Evolutionary conservation across 2,329 filamentous ascomycete genomes (phyloP), one percentile per base, ranked within the genome.

Genomic region (Fusarium decemcellulare): DNA sequence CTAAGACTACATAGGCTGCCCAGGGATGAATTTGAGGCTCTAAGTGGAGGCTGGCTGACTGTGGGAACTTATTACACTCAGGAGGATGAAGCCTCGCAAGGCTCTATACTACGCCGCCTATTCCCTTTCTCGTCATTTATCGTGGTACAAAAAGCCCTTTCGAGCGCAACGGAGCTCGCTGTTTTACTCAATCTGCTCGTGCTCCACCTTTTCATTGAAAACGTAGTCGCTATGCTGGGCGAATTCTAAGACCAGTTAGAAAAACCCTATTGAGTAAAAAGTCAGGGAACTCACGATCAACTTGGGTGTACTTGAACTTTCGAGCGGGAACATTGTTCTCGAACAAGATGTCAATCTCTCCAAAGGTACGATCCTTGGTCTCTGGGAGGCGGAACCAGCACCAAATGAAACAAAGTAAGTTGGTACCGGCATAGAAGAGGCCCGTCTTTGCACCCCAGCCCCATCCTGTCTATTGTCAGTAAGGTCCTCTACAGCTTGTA

Each of bases 331-430:
- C 66, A 14, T 53, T 53, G 36, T 69, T 63, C 50, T 71, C 69
- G 43, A 73, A 72, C 12, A 73, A 43, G 12, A 73, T 34, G 34
- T 72, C 69, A 16, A 73, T 59, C 61, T 73, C 71, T 23, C 72
- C 71, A 54, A 75, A 76, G 23, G 75, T 65, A 2, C 68, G 54
- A 18, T 71, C 72, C 36, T 72, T 48, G 23, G 72, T 73, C 63
- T 76, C 74, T 2, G 74, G 74, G 5, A 76, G 63, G 10, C 73
- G 70, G 66, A 74, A 76, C 18, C 52, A 65, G 27, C 46, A 53
- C 57, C 81, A 81, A 11, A 80, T 44, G 27, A 81, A 72, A 67
- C 83, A 82, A 39, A 84, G 74, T 14, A 65, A n/a, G 32, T 60
- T 60, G 2, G 60, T 63, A 3, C 73, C 73, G 18, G 73, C 74